These are phyloP conservation scores for Tetracladium setigerum DNA, from an alignment of 495 filamentous ascomycete genomes.

Conservation along the genomic window DNA sequence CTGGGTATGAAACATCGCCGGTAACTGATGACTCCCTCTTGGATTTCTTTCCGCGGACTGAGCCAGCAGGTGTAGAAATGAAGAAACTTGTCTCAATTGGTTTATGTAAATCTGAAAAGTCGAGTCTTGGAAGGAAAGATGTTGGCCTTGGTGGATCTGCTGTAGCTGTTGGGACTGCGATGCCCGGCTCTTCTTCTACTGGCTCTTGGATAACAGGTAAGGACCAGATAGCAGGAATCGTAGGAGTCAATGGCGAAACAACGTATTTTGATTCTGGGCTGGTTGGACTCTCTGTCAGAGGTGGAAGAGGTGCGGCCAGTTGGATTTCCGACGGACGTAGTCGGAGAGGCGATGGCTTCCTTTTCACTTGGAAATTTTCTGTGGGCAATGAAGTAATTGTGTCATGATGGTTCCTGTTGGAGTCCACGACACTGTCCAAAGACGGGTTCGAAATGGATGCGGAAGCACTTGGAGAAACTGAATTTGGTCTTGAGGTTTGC, in stretches of 20 bases:
- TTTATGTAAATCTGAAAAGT: constrained; percentile 8
- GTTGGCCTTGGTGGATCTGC: neutral
- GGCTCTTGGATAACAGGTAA: constrained; percentile 4
- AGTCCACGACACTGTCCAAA: neutral
- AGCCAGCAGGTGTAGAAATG: neutral
- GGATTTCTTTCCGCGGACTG: constrained; percentile 1
- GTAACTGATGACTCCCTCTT: constrained; percentile 7
- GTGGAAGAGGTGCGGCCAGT: neutral
- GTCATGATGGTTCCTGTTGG: neutral
- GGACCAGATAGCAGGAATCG: neutral
- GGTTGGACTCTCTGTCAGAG: neutral
- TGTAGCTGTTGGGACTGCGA: constrained; percentile 7
- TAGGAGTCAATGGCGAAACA: neutral
- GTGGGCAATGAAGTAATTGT: neutral
- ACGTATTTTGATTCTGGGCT: constrained; percentile 1
- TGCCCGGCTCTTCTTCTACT: constrained; percentile 17
- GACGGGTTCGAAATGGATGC: neutral
- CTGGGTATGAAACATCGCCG: constrained; percentile 1
- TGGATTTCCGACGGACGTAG: constrained; percentile 5
- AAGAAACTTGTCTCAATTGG: neutral
- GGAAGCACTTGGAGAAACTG: constrained; percentile 16
- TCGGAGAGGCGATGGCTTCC: constrained; percentile 17
- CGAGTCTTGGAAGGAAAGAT: constrained; percentile 12
- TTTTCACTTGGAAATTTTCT: neutral
- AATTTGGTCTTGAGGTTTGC: constrained; percentile 33